These are phyloP conservation scores for Coriaria nepalensis DNA, from an alignment of 306 rosid species.

Conservation along the genomic window DNA sequence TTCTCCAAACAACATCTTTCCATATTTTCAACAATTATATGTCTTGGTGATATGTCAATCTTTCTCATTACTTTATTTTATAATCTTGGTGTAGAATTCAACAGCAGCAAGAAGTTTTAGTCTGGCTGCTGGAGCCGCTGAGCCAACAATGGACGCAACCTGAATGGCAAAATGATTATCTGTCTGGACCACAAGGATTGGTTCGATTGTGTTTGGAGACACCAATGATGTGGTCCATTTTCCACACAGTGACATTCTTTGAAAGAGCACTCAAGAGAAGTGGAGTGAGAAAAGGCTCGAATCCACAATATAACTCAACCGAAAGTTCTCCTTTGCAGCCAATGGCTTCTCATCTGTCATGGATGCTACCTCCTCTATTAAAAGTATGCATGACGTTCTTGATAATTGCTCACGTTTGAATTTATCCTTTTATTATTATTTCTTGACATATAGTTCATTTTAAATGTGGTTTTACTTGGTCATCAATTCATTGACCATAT, in stretches of 20 bases:
- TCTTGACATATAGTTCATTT: background rate
- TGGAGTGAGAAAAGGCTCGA: slow-evolving; percentile 60
- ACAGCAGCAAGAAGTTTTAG: slow-evolving; percentile 96
- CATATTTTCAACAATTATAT: background rate
- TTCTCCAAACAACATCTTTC: too few species aligned
- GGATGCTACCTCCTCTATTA: slow-evolving; percentile 95
- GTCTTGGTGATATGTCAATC: slow-evolving; percentile 5
- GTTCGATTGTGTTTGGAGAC: slow-evolving; percentile 66
- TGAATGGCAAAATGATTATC: slow-evolving; percentile 83
- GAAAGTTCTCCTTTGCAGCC: slow-evolving; percentile 56
- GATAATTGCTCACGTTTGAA: slow-evolving; percentile 12
- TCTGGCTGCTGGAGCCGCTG: slow-evolving; percentile 81
- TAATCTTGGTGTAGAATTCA: slow-evolving; percentile 51
- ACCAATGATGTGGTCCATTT: slow-evolving; percentile 78
- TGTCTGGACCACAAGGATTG: slow-evolving; percentile 76
- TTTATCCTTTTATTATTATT: background rate
- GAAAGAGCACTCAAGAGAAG: slow-evolving; percentile 98
- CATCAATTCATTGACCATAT: too few species aligned
- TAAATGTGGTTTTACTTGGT: too few species aligned
- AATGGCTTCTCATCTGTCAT: slow-evolving; percentile 74
- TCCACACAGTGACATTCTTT: slow-evolving; percentile 81
- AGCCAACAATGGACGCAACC: slow-evolving; percentile 76
- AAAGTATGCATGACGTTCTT: slow-evolving; percentile 42
- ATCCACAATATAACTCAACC: slow-evolving; percentile 34
- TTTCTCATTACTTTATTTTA: slow-evolving; percentile 13